Evolutionary conservation across 78 protist species (phyloP).

Genomic region (Dictyostelium purpureum): DNA sequence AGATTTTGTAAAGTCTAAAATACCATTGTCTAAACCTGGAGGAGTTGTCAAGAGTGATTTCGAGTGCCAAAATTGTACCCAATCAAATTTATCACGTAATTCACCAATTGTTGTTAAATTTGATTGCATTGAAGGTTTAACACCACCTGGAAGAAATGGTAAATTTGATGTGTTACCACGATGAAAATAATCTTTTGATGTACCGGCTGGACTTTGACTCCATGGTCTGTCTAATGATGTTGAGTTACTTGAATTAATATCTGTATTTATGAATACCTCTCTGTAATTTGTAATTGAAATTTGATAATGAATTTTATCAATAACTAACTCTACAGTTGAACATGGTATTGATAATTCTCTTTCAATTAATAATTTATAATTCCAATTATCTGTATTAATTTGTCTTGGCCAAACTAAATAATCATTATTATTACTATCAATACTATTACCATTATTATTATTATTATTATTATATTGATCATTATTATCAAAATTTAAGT

Average conservation of each 20-base stretch:
- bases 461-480: no score
- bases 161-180: constrained; percentile 73
- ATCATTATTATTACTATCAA: neutral
- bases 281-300: constrained; percentile 30
- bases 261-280: constrained; percentile 15
- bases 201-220: neutral
- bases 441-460: neutral
- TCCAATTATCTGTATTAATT: neutral
- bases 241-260: constrained; percentile 27
- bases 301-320: constrained; percentile 52
- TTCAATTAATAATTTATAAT: neutral
- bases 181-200: constrained; percentile 39
- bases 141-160: constrained; percentile 78
- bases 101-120: neutral
- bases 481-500: no score
- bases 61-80: constrained; percentile 67
- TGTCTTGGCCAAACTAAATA: constrained; percentile 39
- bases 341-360: constrained; percentile 18
- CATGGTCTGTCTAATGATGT: constrained; percentile 52
- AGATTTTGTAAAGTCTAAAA: neutral
- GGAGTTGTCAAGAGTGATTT: neutral
- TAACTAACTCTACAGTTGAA: constrained; percentile 27
- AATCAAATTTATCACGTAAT: constrained; percentile 10
- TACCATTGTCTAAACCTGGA: constrained; percentile 47
- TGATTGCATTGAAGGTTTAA: neutral